Conservation (phyloP, 306 rosid species). For the Prunus mira region DNA sequence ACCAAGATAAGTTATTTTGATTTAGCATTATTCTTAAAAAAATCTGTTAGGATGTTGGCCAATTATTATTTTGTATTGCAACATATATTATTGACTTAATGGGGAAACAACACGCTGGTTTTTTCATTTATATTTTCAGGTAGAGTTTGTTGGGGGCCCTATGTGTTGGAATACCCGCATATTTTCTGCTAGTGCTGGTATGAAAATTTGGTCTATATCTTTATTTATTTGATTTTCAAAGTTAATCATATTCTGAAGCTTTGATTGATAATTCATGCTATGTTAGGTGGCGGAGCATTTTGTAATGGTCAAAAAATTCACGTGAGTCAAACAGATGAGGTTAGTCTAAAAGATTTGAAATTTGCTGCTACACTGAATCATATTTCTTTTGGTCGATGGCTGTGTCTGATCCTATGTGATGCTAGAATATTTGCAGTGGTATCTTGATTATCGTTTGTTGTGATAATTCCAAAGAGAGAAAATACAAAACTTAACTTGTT, state of each 20-base stretch:
- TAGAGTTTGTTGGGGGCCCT: constrained; percentile 97
- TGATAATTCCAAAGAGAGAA: background rate
- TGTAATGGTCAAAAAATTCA: constrained; percentile 81
- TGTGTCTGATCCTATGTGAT: background rate
- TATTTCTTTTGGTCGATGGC: background rate
- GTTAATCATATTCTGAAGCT: constrained; percentile 1
- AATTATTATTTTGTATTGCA: background rate
- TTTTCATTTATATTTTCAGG: constrained; percentile 41
- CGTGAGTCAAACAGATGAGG: constrained; percentile 72
- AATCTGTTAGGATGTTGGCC: background rate
- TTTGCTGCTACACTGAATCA: background rate
- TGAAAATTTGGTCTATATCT: constrained; percentile 18
- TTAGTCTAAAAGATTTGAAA: constrained; percentile 13
- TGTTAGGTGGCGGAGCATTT: constrained; percentile 85
- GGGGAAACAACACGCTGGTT: background rate
- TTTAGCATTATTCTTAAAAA: background rate
- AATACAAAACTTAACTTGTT: background rate
- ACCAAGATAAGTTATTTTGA: background rate
- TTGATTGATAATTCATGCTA: constrained; percentile 25
- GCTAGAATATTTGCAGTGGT: background rate
- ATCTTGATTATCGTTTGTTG: background rate
- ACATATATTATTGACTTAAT: background rate
- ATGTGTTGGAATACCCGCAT: constrained; percentile 94
- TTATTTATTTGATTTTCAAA: constrained; percentile 18
- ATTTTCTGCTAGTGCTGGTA: constrained; percentile 90